phyloP scores from a whole-genome alignment of 768 basidiomycete genomes.

The Leccinum boreale region DNA sequence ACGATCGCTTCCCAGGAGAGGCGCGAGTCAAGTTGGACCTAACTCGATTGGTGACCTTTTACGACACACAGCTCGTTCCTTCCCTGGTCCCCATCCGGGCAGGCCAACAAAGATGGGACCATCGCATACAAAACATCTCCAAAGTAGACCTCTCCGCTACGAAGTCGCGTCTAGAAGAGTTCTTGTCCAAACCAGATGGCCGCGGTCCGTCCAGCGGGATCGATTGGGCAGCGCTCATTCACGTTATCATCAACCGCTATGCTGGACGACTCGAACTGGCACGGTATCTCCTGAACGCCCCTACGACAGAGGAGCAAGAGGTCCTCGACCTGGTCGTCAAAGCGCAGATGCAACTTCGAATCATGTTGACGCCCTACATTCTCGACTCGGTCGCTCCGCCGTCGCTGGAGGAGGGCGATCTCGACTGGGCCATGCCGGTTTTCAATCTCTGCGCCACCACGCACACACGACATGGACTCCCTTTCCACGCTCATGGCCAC shows the following conservation, averaged over 20 bases:
- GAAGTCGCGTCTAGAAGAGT: conserved; percentile 3
- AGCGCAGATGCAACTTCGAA: conserved; percentile 18
- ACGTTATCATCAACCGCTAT: conserved; percentile 31
- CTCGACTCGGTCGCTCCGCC: conserved; percentile 9
- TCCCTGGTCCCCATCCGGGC: conserved; percentile 14
- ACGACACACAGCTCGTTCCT: conserved; percentile 21
- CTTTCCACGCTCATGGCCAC: conserved; percentile 15
- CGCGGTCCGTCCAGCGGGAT: conserved; percentile 24
- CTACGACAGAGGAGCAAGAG: not conserved
- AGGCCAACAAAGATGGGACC: conserved; percentile 18
- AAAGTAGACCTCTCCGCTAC: conserved; percentile 6
- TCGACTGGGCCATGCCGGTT: conserved; percentile 29
- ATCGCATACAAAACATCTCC: conserved; percentile 15
- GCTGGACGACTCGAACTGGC: conserved; percentile 28
- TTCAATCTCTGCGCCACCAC: conserved; percentile 30
- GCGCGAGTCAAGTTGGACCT: conserved; percentile 21
- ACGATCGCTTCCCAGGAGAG: conserved; percentile 26
- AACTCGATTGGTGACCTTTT: conserved; percentile 23
- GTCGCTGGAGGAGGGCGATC: not conserved
- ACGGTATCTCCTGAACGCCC: conserved; percentile 19
- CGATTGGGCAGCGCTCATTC: conserved; percentile 31
- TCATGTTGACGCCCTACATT: conserved; percentile 29
- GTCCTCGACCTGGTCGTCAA: conserved; percentile 3
- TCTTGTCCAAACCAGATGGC: not conserved
- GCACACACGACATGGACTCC: conserved; percentile 14